Evolutionary conservation across 2,329 filamentous ascomycete genomes (phyloP).

Genomic region (Fusarium sororula): DNA sequence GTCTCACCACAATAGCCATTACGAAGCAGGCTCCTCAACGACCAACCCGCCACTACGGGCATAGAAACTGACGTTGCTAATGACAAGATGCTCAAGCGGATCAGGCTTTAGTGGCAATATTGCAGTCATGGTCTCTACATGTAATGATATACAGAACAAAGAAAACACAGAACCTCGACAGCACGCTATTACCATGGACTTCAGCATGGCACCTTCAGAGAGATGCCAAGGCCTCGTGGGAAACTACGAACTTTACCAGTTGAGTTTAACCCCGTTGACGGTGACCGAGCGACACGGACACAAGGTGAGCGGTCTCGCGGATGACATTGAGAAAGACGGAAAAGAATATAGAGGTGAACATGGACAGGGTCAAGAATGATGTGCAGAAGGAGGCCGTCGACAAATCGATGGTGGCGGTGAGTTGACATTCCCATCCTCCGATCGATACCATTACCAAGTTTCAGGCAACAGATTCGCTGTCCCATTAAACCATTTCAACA

Average conservation of each 20-base stretch:
- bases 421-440: neutral
- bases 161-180: neutral
- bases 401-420: neutral
- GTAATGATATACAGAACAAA: neutral
- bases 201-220: too few species aligned
- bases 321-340: too few species aligned
- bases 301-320: neutral
- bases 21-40: neutral
- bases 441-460: neutral
- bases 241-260: neutral
- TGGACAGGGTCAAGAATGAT: neutral
- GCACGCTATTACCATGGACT: neutral
- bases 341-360: too few species aligned
- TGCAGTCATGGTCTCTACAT: neutral
- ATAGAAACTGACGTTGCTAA: neutral
- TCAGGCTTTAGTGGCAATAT: neutral
- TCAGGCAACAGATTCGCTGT: too few species aligned
- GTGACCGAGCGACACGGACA: neutral
- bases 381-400: neutral
- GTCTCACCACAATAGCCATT: too few species aligned
- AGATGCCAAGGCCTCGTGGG: neutral
- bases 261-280: neutral
- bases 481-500: too few species aligned
- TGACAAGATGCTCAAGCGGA: neutral
- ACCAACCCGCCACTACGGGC: rapidly evolving